These are phyloP conservation scores for Phytophthora hibernalis DNA, from an alignment of 352 stramenopile genomes.

Conservation along the genomic window DNA sequence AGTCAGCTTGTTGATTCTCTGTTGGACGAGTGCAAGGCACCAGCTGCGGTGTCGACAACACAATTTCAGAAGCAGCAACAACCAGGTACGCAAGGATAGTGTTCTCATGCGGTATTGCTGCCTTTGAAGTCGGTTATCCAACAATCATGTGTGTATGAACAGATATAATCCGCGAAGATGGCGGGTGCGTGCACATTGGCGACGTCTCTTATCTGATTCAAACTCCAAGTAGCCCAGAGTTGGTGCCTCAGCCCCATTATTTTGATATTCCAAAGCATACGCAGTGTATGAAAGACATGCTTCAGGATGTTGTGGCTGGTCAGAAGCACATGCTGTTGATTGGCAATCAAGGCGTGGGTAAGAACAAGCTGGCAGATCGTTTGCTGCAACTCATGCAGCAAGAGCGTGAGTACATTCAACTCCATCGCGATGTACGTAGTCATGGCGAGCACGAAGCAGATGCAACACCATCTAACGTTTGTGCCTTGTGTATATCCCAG, in stretches of 20 bases:
- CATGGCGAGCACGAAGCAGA: background rate
- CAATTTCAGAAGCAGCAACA: background rate
- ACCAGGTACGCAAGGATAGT: conserved; percentile 1
- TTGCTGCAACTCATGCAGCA: conserved; percentile 91
- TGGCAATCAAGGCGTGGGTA: conserved; percentile 95
- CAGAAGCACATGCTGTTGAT: conserved; percentile 94
- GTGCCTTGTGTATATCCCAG: conserved; percentile 26
- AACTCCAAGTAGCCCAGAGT: conserved; percentile 58
- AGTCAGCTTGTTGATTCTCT: conserved; percentile 57
- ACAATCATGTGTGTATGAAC: background rate
- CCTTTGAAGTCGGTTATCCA: background rate
- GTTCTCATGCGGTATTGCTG: background rate
- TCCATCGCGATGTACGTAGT: conserved; percentile 92
- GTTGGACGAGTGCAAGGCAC: conserved; percentile 55
- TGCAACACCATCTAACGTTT: background rate
- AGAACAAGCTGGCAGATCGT: conserved; percentile 95
- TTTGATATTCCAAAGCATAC: conserved; percentile 93
- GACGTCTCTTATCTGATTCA: conserved; percentile 69
- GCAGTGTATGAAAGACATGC: conserved; percentile 86
- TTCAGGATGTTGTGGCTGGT: conserved; percentile 84
- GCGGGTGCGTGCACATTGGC: conserved; percentile 62
- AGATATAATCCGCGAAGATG: conserved; percentile 55
- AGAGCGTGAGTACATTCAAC: conserved; percentile 97
- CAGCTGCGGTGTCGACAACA: conserved; percentile 6
- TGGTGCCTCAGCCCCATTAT: conserved; percentile 91